Evolutionary conservation across 805 yeast genomes (phyloP).

Genomic region (Spathaspora gorwiae): DNA sequence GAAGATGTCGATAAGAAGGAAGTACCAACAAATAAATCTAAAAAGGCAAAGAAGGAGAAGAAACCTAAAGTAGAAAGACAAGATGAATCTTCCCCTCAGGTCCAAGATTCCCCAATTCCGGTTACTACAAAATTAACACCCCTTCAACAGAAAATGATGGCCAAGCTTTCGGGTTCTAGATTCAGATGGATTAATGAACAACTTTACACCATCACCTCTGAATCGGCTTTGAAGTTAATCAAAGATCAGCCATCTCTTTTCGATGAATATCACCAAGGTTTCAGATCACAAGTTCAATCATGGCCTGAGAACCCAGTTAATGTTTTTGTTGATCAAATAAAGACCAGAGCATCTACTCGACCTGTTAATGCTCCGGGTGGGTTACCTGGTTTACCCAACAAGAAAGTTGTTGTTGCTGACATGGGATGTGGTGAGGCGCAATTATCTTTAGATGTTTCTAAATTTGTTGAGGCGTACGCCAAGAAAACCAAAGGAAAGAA

Average conservation of each 20-base stretch:
- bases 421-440: slow-evolving; percentile 99
- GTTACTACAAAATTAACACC: slow-evolving; percentile 57
- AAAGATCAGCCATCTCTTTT: slow-evolving; percentile 81
- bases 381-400: slow-evolving; percentile 65
- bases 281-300: slow-evolving; percentile 86
- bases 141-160: slow-evolving; percentile 91
- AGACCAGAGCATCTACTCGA: slow-evolving; percentile 47
- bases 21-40: background rate
- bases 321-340: slow-evolving; percentile 71
- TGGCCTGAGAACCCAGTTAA: slow-evolving; percentile 99
- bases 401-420: slow-evolving; percentile 76
- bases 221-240: slow-evolving; percentile 68
- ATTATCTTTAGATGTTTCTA: slow-evolving; percentile 61
- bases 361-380: slow-evolving; percentile 96
- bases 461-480: slow-evolving; percentile 34
- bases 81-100: slow-evolving; percentile 1
- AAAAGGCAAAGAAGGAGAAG: slow-evolving; percentile 7
- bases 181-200: slow-evolving; percentile 98
- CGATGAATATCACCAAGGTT: slow-evolving; percentile 93
- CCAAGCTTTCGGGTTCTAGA: slow-evolving; percentile 88
- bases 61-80: slow-evolving; percentile 7
- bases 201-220: slow-evolving; percentile 81
- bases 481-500: slow-evolving; percentile 26
- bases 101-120: slow-evolving; percentile 6
- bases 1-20: slow-evolving; percentile 4